Conservation (phyloP, 2,329 filamentous ascomycete species). For the Nemania bipapillata region DNA sequence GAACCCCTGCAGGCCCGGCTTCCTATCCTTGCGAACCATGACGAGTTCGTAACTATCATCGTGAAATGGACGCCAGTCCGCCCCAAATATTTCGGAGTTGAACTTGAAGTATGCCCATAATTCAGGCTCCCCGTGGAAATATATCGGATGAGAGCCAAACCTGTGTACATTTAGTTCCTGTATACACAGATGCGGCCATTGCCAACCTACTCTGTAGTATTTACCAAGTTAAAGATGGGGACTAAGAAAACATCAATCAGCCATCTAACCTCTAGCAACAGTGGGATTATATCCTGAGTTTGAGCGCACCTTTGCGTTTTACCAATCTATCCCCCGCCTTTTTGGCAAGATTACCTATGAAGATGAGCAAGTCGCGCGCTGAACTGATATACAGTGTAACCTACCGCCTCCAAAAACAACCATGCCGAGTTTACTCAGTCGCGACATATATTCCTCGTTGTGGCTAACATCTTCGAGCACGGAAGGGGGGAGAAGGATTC, state of each 20-base stretch:
- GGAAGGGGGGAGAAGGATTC: constrained; percentile 48
- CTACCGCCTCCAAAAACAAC: constrained; percentile 29
- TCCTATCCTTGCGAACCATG: constrained; percentile 50
- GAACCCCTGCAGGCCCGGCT: constrained; percentile 37
- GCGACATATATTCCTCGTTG: constrained; percentile 47
- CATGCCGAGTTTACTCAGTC: constrained; percentile 12
- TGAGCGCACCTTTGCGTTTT: constrained; percentile 17
- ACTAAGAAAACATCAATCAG: constrained; percentile 12
- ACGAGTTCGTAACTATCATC: constrained; percentile 53
- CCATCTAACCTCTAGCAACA: too few relatives aligned
- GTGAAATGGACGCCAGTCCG: constrained; percentile 50
- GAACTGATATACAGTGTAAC: neutral
- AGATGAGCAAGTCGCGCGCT: neutral
- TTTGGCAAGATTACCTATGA: constrained; percentile 22
- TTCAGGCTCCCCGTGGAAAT: constrained; percentile 46
- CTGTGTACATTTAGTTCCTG: constrained; percentile 40
- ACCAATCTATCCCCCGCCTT: constrained; percentile 28
- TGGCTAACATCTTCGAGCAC: constrained; percentile 30
- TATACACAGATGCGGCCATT: neutral
- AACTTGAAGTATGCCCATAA: constrained; percentile 56
- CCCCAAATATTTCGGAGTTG: constrained; percentile 53
- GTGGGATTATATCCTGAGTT: neutral
- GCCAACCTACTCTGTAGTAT: constrained; percentile 53
- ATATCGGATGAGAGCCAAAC: constrained; percentile 48
- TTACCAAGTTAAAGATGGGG: constrained; percentile 49